These are phyloP conservation scores for Sarcodon sp. DNA, from an alignment of 768 basidiomycete species.

Conservation along the genomic window DNA sequence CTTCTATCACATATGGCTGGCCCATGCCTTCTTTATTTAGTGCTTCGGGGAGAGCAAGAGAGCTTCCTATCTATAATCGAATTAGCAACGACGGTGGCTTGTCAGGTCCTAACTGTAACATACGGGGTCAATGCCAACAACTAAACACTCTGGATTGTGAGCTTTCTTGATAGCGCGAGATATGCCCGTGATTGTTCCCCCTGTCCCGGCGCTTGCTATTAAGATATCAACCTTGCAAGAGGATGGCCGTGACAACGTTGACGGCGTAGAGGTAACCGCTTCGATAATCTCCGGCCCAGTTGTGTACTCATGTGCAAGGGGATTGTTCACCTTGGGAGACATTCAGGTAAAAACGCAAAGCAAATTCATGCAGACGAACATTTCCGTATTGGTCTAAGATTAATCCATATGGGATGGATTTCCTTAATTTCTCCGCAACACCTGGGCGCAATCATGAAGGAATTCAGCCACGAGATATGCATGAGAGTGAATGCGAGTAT, in stretches of 20 bases:
- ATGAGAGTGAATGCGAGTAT: conserved; percentile 17
- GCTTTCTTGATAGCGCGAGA: conserved; percentile 68
- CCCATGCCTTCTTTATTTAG: conserved; percentile 41
- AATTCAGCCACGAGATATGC: conserved; percentile 70
- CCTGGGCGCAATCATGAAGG: conserved; percentile 68
- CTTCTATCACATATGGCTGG: conserved; percentile 69
- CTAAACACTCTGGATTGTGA: conserved; percentile 58
- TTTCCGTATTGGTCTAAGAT: conserved; percentile 91
- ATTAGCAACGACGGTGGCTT: conserved; percentile 4
- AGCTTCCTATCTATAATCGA: conserved; percentile 61
- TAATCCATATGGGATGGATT: conserved; percentile 71
- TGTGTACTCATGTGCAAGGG: conserved; percentile 78
- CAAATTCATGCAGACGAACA: conserved; percentile 23
- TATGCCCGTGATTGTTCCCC: conserved; percentile 87
- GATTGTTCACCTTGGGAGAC: conserved; percentile 55
- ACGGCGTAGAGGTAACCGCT: conserved; percentile 54
- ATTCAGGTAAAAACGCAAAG: conserved; percentile 5
- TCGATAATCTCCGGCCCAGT: conserved; percentile 91
- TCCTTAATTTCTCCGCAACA: conserved; percentile 65
- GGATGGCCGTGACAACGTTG: conserved; percentile 41
- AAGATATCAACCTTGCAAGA: conserved; percentile 72
- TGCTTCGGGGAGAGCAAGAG: conserved; percentile 61
- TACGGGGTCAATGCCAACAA: conserved; percentile 90
- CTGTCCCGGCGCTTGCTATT: conserved; percentile 85
- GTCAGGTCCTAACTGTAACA: conserved; percentile 13